A percentile compares a stretch with the other conserved stretches of the same genome.
Conservation (phyloP, 2,329 filamentous ascomycete genomes). For the Ramularia endophylla region DNA sequence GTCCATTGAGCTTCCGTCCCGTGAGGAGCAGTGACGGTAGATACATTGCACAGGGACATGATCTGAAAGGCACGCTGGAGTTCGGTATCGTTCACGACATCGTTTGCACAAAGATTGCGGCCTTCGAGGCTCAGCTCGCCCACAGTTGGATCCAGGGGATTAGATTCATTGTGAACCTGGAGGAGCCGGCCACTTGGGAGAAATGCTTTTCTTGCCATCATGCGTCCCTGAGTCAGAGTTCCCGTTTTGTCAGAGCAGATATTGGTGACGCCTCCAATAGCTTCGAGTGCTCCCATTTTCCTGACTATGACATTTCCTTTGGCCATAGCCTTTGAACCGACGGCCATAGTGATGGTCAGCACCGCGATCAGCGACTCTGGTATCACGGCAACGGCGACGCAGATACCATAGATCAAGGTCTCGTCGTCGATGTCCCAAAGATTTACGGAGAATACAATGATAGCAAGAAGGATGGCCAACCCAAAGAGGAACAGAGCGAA, state of each 20-base stretch:
- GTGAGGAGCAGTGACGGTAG: conserved; percentile 45
- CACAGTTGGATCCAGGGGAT: conserved; percentile 50
- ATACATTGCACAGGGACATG: conserved; percentile 59
- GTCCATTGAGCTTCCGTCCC: conserved; percentile 52
- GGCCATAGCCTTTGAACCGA: conserved; percentile 58
- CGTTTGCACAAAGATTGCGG: conserved; percentile 22
- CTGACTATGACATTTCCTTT: conserved; percentile 58
- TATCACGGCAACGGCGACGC: conserved; percentile 43
- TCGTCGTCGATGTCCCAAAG: conserved; percentile 36
- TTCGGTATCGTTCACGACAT: conserved; percentile 40
- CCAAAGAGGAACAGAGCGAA: conserved; percentile 75
- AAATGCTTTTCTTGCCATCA: conserved; percentile 57
- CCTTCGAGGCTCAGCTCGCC: conserved; percentile 14
- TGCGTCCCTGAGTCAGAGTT: conserved; percentile 50
- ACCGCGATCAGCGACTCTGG: conserved; percentile 56
- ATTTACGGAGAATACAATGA: conserved; percentile 63
- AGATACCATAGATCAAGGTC: conserved; percentile 44
- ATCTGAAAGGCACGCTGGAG: conserved; percentile 52
- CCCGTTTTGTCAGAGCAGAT: conserved; percentile 68
- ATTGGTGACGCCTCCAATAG: conserved; percentile 58
- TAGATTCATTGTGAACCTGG: conserved; percentile 49
- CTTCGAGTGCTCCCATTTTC: conserved; percentile 59
- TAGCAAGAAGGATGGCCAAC: conserved; percentile 62
- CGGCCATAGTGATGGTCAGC: conserved; percentile 61
- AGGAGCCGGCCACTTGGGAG: conserved; percentile 54